Evolutionary conservation across 768 basidiomycete species (phyloP).

Genomic region (Kwoniella heveanensis): DNA sequence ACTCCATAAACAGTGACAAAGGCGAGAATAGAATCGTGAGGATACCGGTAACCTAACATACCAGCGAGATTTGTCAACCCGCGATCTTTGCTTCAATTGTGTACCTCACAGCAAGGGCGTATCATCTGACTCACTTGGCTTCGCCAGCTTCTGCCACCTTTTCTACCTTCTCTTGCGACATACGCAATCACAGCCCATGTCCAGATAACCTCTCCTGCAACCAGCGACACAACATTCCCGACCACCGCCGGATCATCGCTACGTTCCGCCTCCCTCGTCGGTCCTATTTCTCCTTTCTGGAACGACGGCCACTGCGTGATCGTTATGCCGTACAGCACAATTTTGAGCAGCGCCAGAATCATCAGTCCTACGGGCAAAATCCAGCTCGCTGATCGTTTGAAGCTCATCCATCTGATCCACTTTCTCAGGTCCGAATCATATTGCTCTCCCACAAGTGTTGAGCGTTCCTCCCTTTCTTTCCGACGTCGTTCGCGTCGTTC

Average conservation of each 20-base stretch:
- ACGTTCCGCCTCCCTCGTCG: no score
- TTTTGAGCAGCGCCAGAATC: background rate
- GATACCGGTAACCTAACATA: constrained; percentile 86
- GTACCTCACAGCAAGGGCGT: background rate
- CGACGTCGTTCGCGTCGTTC: constrained; percentile 17
- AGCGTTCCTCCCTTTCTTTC: constrained; percentile 10
- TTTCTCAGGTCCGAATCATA: constrained; percentile 16
- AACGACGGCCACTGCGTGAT: no score
- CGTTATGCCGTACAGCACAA: background rate
- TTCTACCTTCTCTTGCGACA: constrained; percentile 62
- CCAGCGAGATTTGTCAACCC: background rate
- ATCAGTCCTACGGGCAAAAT: constrained; percentile 9
- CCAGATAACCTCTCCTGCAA: constrained; percentile 67
- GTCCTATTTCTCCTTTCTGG: no score
- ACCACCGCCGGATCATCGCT: no score
- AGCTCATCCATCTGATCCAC: constrained; percentile 17
- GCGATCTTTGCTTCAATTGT: background rate
- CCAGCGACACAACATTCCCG: no score
- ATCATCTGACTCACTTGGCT: constrained; percentile 69
- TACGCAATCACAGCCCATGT: constrained; percentile 73
- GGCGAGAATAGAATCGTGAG: constrained; percentile 61
- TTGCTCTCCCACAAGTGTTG: constrained; percentile 17
- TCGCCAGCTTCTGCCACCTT: constrained; percentile 69
- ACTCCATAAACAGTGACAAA: constrained; percentile 34
- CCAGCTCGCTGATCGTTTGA: background rate